Percentiles rank a stretch among this genome's conserved stretches.
Evolutionary conservation across 768 basidiomycete species (phyloP).

Genomic region (Galerina marginata): DNA sequence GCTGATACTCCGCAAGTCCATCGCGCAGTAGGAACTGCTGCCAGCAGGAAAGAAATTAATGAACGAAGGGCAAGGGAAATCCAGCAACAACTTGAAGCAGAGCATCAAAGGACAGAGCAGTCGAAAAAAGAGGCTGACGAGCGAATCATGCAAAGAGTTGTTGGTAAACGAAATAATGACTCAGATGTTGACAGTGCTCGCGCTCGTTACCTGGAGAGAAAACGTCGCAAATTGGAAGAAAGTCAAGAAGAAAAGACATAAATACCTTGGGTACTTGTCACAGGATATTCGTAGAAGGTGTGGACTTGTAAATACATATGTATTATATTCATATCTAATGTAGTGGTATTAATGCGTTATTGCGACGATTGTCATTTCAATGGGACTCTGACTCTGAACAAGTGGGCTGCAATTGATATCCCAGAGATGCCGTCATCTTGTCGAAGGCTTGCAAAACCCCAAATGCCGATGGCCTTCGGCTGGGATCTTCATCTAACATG

Average conservation of each 20-base stretch:
- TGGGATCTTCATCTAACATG: slow-evolving; percentile 62
- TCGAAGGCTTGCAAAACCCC: slow-evolving; percentile 59
- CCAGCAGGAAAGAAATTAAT: slow-evolving; percentile 80
- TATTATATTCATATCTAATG: slow-evolving; percentile 14
- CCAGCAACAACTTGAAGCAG: slow-evolving; percentile 77
- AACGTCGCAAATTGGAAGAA: slow-evolving; percentile 74
- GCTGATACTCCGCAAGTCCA: slow-evolving; percentile 49
- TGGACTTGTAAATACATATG: slow-evolving; percentile 7
- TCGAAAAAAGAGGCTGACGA: slow-evolving; percentile 66
- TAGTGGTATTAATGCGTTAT: slow-evolving; percentile 2
- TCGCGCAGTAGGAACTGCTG: slow-evolving; percentile 85
- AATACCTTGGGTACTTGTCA: background rate
- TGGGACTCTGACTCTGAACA: slow-evolving; percentile 22
- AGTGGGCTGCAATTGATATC: slow-evolving; percentile 31
- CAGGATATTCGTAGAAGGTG: background rate
- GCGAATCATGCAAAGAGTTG: slow-evolving; percentile 67
- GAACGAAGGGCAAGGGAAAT: slow-evolving; percentile 83
- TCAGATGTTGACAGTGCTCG: slow-evolving; percentile 74
- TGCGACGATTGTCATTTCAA: slow-evolving; percentile 6
- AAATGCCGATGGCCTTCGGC: slow-evolving; percentile 55
- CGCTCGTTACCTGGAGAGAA: slow-evolving; percentile 78
- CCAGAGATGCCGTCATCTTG: slow-evolving; percentile 48
- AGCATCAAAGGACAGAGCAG: slow-evolving; percentile 60
- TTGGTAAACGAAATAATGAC: slow-evolving; percentile 79
- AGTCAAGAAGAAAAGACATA: slow-evolving; percentile 15